Percentiles rank a stretch among this genome's conserved stretches.
phyloP scores from a whole-genome alignment of 495 filamentous ascomycete species.

The Platismatia glauca region DNA sequence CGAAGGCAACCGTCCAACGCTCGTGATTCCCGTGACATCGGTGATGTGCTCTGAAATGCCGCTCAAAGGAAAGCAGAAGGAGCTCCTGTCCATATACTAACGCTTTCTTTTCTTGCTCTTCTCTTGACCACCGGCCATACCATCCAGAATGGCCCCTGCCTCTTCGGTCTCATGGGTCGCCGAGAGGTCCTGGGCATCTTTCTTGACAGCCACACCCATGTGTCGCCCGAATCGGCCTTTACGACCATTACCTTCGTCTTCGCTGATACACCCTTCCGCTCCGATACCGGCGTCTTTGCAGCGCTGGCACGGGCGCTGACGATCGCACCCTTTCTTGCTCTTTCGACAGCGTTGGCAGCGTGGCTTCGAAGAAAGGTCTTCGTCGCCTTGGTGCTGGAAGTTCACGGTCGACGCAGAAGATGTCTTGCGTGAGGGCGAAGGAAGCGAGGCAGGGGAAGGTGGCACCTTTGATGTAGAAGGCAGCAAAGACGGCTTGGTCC shows the following conservation, averaged over 20 bases:
- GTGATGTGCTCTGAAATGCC: neutral
- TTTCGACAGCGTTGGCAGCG: constrained; percentile 97
- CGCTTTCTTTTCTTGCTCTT: constrained; percentile 70
- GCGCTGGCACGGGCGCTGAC: constrained; percentile 84
- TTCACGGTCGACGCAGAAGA: constrained; percentile 61
- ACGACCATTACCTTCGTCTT: constrained; percentile 91
- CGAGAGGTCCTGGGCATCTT: constrained; percentile 37
- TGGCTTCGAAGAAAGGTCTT: constrained; percentile 85
- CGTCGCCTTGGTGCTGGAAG: constrained; percentile 69
- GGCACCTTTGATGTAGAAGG: constrained; percentile 40
- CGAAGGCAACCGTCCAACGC: neutral
- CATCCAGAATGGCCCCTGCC: constrained; percentile 24
- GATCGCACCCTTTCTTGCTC: constrained; percentile 98
- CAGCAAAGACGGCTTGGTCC: constrained; percentile 46
- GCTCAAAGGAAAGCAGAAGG: neutral
- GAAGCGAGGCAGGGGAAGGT: constrained; percentile 62
- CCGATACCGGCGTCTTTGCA: constrained; percentile 94
- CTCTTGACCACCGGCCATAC: constrained; percentile 36
- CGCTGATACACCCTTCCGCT: constrained; percentile 85
- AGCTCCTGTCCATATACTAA: constrained; percentile 27
- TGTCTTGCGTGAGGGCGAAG: constrained; percentile 63
- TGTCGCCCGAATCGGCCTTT: constrained; percentile 94
- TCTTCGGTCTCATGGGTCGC: constrained; percentile 30
- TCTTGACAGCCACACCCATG: constrained; percentile 90
- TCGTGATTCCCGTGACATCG: neutral